phyloP scores from a whole-genome alignment of 2,329 filamentous ascomycete species.

The Periconia macrospinosa region DNA sequence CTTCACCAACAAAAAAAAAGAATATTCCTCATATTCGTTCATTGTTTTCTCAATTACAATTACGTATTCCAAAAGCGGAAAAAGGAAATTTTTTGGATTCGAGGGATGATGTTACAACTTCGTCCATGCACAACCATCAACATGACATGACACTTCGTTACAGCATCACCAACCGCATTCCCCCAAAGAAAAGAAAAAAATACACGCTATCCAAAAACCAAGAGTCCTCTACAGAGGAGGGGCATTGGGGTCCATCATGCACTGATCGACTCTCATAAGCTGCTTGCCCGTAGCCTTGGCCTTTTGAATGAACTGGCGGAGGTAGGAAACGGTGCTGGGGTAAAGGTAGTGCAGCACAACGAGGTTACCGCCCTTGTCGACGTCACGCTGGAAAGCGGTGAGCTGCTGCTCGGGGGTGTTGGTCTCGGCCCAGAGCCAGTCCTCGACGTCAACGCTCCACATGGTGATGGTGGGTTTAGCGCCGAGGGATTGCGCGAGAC shows the following conservation, averaged over 20 bases:
- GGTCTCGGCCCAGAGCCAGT: slow-evolving; percentile 68
- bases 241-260: slow-evolving; percentile 63
- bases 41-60: too few species aligned
- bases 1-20: too few species aligned
- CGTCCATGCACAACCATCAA: too few species aligned
- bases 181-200: too few species aligned
- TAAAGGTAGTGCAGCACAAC: slow-evolving; percentile 73
- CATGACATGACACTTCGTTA: too few species aligned
- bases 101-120: too few species aligned
- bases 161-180: too few species aligned
- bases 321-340: slow-evolving; percentile 64
- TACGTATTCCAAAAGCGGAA: too few species aligned
- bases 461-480: slow-evolving; percentile 62
- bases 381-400: slow-evolving; percentile 65
- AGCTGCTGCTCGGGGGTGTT: slow-evolving; percentile 67
- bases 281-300: slow-evolving; percentile 66
- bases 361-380: slow-evolving; percentile 63
- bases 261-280: slow-evolving; percentile 69
- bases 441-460: slow-evolving; percentile 72
- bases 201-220: background rate
- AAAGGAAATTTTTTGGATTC: too few species aligned
- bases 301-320: slow-evolving; percentile 65
- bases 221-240: slow-evolving; percentile 33
- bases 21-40: too few species aligned
- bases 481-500: slow-evolving; percentile 53